Base-by-base conservation (phyloP, 1,139 yeast species). In the Yamadazyma aaseri region DNA sequence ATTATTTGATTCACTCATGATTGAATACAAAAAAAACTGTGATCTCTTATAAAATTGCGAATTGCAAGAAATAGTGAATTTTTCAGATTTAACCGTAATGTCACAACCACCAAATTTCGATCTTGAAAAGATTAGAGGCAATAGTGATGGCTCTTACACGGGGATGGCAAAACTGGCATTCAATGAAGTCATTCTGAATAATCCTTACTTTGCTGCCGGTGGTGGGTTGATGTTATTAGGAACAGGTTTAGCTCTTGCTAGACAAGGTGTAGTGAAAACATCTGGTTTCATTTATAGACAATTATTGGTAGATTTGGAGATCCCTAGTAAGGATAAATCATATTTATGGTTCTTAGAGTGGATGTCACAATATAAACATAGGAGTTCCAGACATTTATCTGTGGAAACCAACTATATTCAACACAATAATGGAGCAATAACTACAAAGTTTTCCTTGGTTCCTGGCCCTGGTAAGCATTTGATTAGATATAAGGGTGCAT, bases 381-480 rank as follows among this genome's bases (percentile, higher is more conserved):
- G 96, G 35, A 66, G 76, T 21, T 82, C 94, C 12, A 73, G 97
- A 47, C 97, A 94, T 58, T 63, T 92, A 36, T 81, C 95, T 32
- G 97, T 92, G 11, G 95, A 89, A 49, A 92, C 98, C 4, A 79
- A 76, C 44, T 89, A 74, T 58, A 68, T 81, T 22, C 96, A 90
- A 56, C 97, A 90, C 59, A 95, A 89, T 48, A 90, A 90, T 55
- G 98, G 98, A 0, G 77, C 95, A 3, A 87, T 89, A 2, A 72
- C 83, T 12, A 89, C 98, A 7, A 86, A 81, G 39, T 90, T 92
- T 56, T 79, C 89, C 29, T 73, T 92, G 36, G 97, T 92, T n/a
- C 98, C 98, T 0, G 98, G 98, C 10, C 97, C 97, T 0, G 98
- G 98, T 2, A 86, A 84, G 51, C 98, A 92, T 58, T 70, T 92